Evolutionary conservation across 1,139 yeast genomes (phyloP), one percentile per base, ranked within the genome.

Genomic region (Sugiyamaella grinbergsii): DNA sequence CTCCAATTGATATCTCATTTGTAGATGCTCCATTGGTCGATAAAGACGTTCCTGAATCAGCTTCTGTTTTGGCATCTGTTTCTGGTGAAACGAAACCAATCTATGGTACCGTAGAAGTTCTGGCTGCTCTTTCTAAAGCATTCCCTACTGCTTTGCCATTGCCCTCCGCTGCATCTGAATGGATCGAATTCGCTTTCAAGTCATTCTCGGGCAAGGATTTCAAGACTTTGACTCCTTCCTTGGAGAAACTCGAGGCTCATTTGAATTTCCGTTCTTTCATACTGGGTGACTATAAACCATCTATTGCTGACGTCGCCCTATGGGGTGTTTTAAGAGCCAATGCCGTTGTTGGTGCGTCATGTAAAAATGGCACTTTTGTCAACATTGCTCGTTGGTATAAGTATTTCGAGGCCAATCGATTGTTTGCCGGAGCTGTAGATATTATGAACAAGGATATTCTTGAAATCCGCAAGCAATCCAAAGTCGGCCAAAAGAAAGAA

Each of bases 271-370:
- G 96, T 67, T 80, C 96, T 3, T 90, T 79, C 66, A 68, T 89
- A 52, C 77, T 80, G 56, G 95, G 95, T 16, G 46, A 22, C 10
- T 78, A 82, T 70, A 63, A 75, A 23, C 74, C 80, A 55, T 74
- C 94, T 10, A 71, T 82, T 51, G 94, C 95, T 49, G 98, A 93
- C 71, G 75, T 89, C 55, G 88, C 94, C 13, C 77, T 86, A 26
- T 93, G 97, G 97, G 98, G 98, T 70, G 87, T 85, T 40, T 77
- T 93, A 62, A 82, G 97, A 73, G 87, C 95, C 58, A 91, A 93
- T 68, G 89, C 95, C 49, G 83, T 93, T 67, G 89, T 90, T 77
- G 96, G 93, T 26, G 87, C 96, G 10, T 83, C 88, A 56, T 78
- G 91, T 69, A 91, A 89, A 76, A 86, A 82, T 71, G 87, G 85